Evolutionary conservation across 441 rosid species (phyloP), one percentile per base, ranked within the genome.

Genomic region (Corymbia citriodora): DNA sequence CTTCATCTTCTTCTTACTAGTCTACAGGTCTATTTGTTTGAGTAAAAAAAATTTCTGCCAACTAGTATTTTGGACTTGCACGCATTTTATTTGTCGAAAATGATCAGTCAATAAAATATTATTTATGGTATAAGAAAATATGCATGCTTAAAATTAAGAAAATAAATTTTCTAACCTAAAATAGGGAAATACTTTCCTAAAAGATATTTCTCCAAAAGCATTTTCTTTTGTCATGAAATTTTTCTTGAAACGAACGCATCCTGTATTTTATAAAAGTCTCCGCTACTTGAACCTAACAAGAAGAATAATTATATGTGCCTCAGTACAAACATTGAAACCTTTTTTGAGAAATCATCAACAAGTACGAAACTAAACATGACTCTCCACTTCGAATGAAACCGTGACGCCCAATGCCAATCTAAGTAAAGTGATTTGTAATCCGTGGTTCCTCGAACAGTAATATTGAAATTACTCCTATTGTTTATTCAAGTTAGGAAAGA

Each of bases 261-360:
- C 9, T 21, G 6, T 19, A 40, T 74, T 40, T 74, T 19, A 70
- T 36, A 9, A 33, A 18, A 33, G 33, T 70, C 48, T 9, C 4
- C 0, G 1, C 48, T 31, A 9, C 25, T 17, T 0, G 81, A 33
- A 33, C 48, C 48, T 70, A 18, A 33, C 25, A 70, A 70, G 45
- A 70, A 33, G 45, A 70, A 33, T 18, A 33, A 33, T 25, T 33
- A 70, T 23, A 21, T 17, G 33, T 33, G 81, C 45, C 14, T 70
- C 4, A 9, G 0, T 1, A 70, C 1, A 70, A 33, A 70, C 12
- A 18, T 3, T 48, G 9, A 33, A 33, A 10, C 48, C 14, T n/a
- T 70, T 70, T 13, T 70, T 1, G 8, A 18, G 25, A 33, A 70
- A 33, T 70, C 48, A 2, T 33, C 48, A 9, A 70, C 13, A 9